phyloP scores from a whole-genome alignment of 2,329 filamentous ascomycete genomes.

The Plectosphaerella cucumerina region DNA sequence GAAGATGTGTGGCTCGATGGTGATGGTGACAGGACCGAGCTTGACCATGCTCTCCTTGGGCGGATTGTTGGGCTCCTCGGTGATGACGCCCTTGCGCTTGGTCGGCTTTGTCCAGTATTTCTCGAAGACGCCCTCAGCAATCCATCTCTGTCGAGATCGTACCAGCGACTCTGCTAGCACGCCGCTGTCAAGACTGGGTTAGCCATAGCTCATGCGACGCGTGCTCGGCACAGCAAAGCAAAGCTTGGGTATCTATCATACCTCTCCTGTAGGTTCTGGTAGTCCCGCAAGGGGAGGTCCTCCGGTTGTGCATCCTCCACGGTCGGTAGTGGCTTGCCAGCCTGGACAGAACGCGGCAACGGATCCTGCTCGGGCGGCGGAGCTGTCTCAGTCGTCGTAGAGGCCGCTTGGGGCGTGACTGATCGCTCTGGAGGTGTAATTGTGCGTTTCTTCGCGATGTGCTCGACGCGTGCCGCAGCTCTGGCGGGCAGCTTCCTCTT shows the following conservation, averaged over 20 bases:
- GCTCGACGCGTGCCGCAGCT: slow-evolving; percentile 56
- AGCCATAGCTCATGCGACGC: slow-evolving; percentile 7
- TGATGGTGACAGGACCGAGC: slow-evolving; percentile 69
- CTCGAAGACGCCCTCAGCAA: slow-evolving; percentile 68
- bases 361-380: slow-evolving; percentile 31
- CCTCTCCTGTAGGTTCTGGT: slow-evolving; percentile 72
- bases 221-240: no score
- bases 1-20: slow-evolving; percentile 75
- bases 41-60: slow-evolving; percentile 68
- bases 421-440: slow-evolving; percentile 50
- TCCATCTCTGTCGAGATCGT: slow-evolving; percentile 71
- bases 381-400: slow-evolving; percentile 29
- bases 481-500: slow-evolving; percentile 63
- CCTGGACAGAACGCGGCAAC: slow-evolving; percentile 59
- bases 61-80: slow-evolving; percentile 63
- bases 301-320: slow-evolving; percentile 63
- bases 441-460: slow-evolving; percentile 56
- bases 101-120: slow-evolving; percentile 73
- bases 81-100: slow-evolving; percentile 61
- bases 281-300: slow-evolving; percentile 60
- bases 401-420: slow-evolving; percentile 38
- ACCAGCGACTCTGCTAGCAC: slow-evolving; percentile 70
- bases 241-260: slow-evolving; percentile 23
- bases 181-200: slow-evolving; percentile 45
- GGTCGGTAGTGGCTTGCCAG: slow-evolving; percentile 67